Base-by-base conservation (phyloP, 805 yeast genomes). In the Sugiyamaella chiloensis region DNA sequence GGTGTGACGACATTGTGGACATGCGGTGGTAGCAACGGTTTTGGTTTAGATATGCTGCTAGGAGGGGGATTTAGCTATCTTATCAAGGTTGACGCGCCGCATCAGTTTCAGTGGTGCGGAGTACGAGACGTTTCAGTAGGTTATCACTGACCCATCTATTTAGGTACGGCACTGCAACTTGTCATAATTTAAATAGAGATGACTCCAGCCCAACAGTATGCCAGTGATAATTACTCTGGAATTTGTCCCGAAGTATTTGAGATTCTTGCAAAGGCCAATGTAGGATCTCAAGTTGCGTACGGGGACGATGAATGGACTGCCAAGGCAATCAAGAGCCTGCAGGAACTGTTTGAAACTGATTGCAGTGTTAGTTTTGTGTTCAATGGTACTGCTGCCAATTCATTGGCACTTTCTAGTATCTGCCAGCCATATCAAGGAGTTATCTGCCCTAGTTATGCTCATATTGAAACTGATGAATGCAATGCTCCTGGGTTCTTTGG, bases 401-500 rank as follows among this genome's bases (percentile, higher is more conserved):
- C 46, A 9, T 17, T 42, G 30, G 46, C 34, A 5, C 9, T 42
- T n/a, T 29, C 46, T 9, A 30, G 40, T 42, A 23, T 42, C 9
- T 42, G 46, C 34, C 37, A 17, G 24, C 41, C 46, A 3, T 42
- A 42, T 20, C 40, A 42, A 17, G 40, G 36, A 3, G 40, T 42
- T 7, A 42, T 42, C 23, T 42, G 26, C 9, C 23, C 43, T n/a
- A 27, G 35, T 17, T 44, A 20, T 17, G 35, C 47, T 9, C 42
- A 44, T 17, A 35, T 34, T 20, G 42, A 34, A 14, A 44, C 47
- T 23, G 47, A 44, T 23, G 47, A 44, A 35, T 35, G 42, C 30
- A 35, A 24, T 24, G 47, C 47, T 20, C 47, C 47, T 4, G 47
- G 42, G 12, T 44, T 44, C 46, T 44, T 35, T 21, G n/a, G 43